Percentiles rank a stretch among this genome's conserved stretches.
Conservation (phyloP, 176 grass and related monocot genomes). For the Carex pumila region DNA sequence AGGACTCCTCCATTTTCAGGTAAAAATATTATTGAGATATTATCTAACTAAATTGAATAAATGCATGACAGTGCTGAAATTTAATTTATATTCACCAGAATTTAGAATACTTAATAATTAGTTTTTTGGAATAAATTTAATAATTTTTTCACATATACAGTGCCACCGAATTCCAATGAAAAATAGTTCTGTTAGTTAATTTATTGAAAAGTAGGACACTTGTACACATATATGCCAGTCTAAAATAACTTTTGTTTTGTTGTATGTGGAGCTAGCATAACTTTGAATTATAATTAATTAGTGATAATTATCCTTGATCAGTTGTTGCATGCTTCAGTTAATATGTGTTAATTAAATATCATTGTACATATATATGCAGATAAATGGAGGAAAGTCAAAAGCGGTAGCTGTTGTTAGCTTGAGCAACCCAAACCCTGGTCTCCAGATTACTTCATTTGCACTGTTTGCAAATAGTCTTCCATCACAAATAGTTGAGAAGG, state of each 20-base stretch:
- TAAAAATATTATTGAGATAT: neutral
- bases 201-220: no score
- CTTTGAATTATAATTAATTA: no score
- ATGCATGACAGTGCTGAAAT: no score
- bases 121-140: neutral
- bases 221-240: no score
- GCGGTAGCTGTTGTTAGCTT: slow-evolving; percentile 49
- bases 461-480: slow-evolving; percentile 73
- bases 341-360: neutral
- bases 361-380: slow-evolving; percentile 8
- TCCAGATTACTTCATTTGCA: slow-evolving; percentile 68
- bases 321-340: no score
- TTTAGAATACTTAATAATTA: neutral
- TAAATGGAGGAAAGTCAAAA: slow-evolving; percentile 32
- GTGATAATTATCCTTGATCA: no score
- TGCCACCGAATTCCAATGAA: no score
- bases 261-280: no score
- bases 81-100: no score
- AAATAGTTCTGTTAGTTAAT: no score
- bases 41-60: neutral
- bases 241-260: no score
- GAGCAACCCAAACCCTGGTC: slow-evolving; percentile 56
- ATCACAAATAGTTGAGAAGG: slow-evolving; percentile 49
- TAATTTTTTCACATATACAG: no score
- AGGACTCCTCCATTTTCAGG: slow-evolving; percentile 62